phyloP scores from a whole-genome alignment of 257 asterid species.

The Coffea eugenioides region DNA sequence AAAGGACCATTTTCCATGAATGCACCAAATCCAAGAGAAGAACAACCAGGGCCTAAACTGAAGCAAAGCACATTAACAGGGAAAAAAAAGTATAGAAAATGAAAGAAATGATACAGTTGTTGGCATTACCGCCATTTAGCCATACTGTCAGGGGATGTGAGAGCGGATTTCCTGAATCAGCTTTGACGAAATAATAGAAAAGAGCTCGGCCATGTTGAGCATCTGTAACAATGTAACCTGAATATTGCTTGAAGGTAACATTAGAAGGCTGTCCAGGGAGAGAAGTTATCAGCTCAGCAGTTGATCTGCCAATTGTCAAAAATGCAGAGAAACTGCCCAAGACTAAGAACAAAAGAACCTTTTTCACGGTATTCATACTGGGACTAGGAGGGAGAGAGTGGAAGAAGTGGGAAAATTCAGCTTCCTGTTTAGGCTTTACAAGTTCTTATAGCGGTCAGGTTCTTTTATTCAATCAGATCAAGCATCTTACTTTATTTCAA shows the following conservation, averaged over 20 bases:
- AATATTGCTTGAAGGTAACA: slow-evolving; percentile 22
- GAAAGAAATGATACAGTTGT: too few species aligned
- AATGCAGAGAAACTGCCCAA: neutral
- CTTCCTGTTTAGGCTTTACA: neutral
- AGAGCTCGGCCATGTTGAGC: slow-evolving; percentile 20
- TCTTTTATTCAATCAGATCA: neutral
- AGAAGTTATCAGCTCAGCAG: slow-evolving; percentile 20
- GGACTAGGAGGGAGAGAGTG: neutral
- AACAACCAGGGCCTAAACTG: slow-evolving; percentile 31
- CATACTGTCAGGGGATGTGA: slow-evolving; percentile 27
- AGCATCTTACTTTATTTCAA: neutral
- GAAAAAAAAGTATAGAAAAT: neutral
- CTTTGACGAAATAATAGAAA: slow-evolving; percentile 28
- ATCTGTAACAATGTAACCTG: slow-evolving; percentile 30
- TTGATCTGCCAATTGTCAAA: neutral
- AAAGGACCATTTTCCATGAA: slow-evolving; percentile 37
- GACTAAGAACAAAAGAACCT: slow-evolving; percentile 7
- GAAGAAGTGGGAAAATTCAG: neutral
- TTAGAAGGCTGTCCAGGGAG: slow-evolving; percentile 31
- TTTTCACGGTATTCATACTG: neutral
- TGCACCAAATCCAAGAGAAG: slow-evolving; percentile 32
- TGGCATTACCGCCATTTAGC: slow-evolving; percentile 28
- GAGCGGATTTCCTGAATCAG: slow-evolving; percentile 18
- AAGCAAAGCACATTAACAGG: neutral
- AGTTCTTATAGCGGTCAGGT: neutral